Evolutionary conservation across 2,329 filamentous ascomycete species (phyloP).

Genomic region (Hymenoscyphus albidus): DNA sequence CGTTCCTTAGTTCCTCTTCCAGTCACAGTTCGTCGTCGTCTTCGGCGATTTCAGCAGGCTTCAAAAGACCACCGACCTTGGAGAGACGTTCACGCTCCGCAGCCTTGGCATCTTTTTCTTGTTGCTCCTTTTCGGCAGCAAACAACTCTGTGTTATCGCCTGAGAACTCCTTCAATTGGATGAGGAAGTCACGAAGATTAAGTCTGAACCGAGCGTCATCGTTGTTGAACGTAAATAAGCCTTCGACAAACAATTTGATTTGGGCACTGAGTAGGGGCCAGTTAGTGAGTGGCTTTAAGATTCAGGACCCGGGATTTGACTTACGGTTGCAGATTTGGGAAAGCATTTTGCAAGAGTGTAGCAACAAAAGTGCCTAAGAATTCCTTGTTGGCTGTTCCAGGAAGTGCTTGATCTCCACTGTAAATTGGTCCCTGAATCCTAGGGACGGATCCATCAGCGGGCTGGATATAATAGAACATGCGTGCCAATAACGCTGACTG

Average conservation of each 20-base stretch:
- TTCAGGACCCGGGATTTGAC: constrained; percentile 37
- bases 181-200: constrained; percentile 92
- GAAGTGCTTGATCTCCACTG: constrained; percentile 72
- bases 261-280: constrained; percentile 56
- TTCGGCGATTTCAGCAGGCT: constrained; percentile 92
- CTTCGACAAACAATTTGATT: constrained; percentile 86
- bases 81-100: constrained; percentile 88
- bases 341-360: constrained; percentile 80
- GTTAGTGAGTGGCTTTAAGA: constrained; percentile 39
- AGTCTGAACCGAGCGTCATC: constrained; percentile 94
- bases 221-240: constrained; percentile 81
- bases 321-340: constrained; percentile 87
- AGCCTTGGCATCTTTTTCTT: constrained; percentile 77
- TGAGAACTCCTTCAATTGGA: constrained; percentile 93
- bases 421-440: constrained; percentile 95
- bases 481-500: constrained; percentile 90
- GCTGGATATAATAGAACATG: constrained; percentile 94
- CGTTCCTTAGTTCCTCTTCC: constrained; percentile 60
- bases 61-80: constrained; percentile 92
- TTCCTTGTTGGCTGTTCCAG: constrained; percentile 83
- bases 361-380: constrained; percentile 87
- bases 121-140: constrained; percentile 90
- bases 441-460: constrained; percentile 61
- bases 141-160: constrained; percentile 94
- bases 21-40: constrained; percentile 90